Evolutionary conservation across 139 green algal species (phyloP).

Genomic region (Chlamydomonas eustigma): DNA sequence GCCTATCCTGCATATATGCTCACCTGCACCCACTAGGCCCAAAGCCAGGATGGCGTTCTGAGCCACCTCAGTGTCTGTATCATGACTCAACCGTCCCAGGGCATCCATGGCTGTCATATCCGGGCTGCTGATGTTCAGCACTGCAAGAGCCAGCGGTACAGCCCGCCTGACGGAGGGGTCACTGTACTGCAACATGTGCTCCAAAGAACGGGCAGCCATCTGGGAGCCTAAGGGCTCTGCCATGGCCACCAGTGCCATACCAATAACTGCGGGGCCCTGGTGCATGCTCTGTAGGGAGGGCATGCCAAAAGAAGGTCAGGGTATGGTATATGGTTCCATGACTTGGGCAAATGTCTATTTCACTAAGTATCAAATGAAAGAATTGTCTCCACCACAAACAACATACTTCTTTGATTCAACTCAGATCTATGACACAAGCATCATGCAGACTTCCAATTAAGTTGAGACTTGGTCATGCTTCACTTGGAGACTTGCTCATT

Average conservation of each 20-base stretch:
- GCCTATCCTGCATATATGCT: no score
- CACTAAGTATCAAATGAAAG: no score
- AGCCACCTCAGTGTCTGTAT: conserved; percentile 76
- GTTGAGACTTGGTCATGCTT: no score
- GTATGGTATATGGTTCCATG: no score
- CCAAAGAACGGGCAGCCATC: conserved; percentile 85
- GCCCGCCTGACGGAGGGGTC: conserved; percentile 48
- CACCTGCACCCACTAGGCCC: conserved; percentile 79
- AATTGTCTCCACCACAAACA: no score
- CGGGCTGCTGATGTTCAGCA: conserved; percentile 83
- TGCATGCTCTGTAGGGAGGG: conserved; percentile 69
- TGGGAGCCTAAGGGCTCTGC: conserved; percentile 86
- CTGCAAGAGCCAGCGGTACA: conserved; percentile 84
- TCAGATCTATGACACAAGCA: no score
- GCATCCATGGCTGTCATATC: conserved; percentile 86
- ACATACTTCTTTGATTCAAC: no score
- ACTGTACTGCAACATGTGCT: conserved; percentile 86
- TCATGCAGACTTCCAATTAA: no score
- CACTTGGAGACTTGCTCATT: no score
- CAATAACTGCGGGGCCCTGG: conserved; percentile 84
- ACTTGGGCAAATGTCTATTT: no score
- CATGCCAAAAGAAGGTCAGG: no score
- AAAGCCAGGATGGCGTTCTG: conserved; percentile 84
- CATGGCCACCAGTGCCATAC: conserved; percentile 89
- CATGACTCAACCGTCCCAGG: conserved; percentile 88